These are phyloP conservation scores for Auxenochlorella protothecoides DNA, from an alignment of 139 green algal genomes.

Conservation along the genomic window DNA sequence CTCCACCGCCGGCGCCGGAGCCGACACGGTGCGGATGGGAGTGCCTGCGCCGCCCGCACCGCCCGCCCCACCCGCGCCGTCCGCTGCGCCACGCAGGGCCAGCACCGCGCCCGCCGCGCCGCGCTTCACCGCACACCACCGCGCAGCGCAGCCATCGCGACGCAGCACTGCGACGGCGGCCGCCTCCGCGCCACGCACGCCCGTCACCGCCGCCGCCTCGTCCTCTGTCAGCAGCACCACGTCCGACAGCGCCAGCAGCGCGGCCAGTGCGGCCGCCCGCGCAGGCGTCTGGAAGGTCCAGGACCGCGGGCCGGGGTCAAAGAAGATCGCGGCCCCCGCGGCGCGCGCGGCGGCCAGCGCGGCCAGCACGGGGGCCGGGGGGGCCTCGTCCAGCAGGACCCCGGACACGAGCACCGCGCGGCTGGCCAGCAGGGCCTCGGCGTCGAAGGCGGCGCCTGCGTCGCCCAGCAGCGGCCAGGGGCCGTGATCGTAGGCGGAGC, in stretches of 20 bases:
- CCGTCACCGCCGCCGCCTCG: slow-evolving; percentile 67
- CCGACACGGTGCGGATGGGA: not conserved
- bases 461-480: slow-evolving; percentile 73
- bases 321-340: slow-evolving; percentile 68
- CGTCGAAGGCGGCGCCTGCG: too few species aligned
- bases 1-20: slow-evolving; percentile 47
- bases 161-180: slow-evolving; percentile 50
- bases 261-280: slow-evolving; percentile 42
- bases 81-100: not conserved
- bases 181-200: slow-evolving; percentile 36
- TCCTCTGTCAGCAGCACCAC: slow-evolving; percentile 86
- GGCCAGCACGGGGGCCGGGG: slow-evolving; percentile 41
- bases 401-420: slow-evolving; percentile 17
- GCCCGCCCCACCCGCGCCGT: too few species aligned
- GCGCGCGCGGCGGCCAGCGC: slow-evolving; percentile 32
- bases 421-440: too few species aligned
- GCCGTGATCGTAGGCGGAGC: slow-evolving; percentile 82
- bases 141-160: slow-evolving; percentile 27
- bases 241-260: slow-evolving; percentile 50
- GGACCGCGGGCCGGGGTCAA: slow-evolving; percentile 77
- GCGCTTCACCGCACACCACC: slow-evolving; percentile 78
- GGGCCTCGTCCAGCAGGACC: slow-evolving; percentile 92
- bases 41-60: too few species aligned
- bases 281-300: slow-evolving; percentile 44
- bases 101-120: slow-evolving; percentile 63